phyloP scores from a whole-genome alignment of 2,329 filamentous ascomycete genomes.

The Talaromyces marneffei region DNA sequence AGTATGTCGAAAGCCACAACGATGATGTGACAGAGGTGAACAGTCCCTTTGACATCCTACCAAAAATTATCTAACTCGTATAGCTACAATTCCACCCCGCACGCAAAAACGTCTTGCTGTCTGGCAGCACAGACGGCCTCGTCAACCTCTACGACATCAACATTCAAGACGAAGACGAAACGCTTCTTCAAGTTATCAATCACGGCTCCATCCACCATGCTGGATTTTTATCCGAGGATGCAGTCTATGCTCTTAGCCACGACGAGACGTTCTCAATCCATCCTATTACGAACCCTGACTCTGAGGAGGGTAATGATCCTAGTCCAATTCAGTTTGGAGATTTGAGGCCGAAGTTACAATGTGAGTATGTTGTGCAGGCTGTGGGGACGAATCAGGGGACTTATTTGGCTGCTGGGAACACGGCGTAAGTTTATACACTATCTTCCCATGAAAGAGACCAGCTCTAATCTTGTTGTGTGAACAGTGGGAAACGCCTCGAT shows the following conservation, averaged over 20 bases:
- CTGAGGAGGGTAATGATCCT: constrained; percentile 38
- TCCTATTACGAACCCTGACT: constrained; percentile 46
- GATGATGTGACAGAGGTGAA: constrained; percentile 56
- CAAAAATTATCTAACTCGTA: not conserved
- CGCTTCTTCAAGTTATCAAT: constrained; percentile 57
- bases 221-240: constrained; percentile 49
- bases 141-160: constrained; percentile 57
- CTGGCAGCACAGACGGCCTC: constrained; percentile 58
- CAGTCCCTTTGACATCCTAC: not conserved
- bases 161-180: constrained; percentile 56
- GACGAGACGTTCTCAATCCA: constrained; percentile 58
- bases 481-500: constrained; percentile 38
- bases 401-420: constrained; percentile 46
- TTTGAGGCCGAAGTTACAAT: constrained; percentile 48
- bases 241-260: constrained; percentile 56
- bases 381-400: constrained; percentile 39
- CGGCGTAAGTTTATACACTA: constrained; percentile 35
- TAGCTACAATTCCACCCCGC: constrained; percentile 49
- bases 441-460: not conserved
- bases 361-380: constrained; percentile 56
- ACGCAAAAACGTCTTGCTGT: constrained; percentile 50
- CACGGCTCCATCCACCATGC: constrained; percentile 58
- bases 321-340: constrained; percentile 50
- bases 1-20: constrained; percentile 45
- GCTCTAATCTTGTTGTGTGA: not conserved